These are phyloP conservation scores for Corniculantispora saksenae DNA, from an alignment of 2,329 filamentous ascomycete genomes.

Conservation along the genomic window DNA sequence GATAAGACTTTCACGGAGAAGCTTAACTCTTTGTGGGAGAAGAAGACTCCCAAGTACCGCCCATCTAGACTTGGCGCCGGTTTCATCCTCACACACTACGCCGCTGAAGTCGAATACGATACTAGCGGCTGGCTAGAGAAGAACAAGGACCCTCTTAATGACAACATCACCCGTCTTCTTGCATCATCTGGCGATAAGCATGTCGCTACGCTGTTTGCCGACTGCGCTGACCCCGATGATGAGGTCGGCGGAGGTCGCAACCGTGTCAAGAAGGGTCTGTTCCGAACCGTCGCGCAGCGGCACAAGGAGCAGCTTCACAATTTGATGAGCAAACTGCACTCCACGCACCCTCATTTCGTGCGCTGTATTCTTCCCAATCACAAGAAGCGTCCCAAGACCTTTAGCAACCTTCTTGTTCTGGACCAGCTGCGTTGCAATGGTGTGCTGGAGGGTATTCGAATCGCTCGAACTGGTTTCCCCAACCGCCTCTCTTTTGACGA, in stretches of 20 bases:
- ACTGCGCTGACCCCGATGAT: slow-evolving; percentile 83
- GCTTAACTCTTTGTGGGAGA: slow-evolving; percentile 93
- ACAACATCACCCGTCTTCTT: slow-evolving; percentile 89
- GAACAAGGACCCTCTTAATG: slow-evolving; percentile 97
- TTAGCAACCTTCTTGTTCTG: slow-evolving; percentile 87
- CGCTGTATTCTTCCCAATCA: slow-evolving; percentile 97
- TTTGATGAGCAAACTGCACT: slow-evolving; percentile 90
- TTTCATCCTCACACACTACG: slow-evolving; percentile 95
- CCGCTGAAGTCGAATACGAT: slow-evolving; percentile 95
- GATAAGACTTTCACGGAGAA: slow-evolving; percentile 98
- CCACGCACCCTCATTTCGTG: slow-evolving; percentile 96
- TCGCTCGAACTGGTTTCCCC: slow-evolving; percentile 94
- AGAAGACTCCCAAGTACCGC: slow-evolving; percentile 91
- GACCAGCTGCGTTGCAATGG: slow-evolving; percentile 98
- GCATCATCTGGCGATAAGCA: slow-evolving; percentile 81
- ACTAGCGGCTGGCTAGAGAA: slow-evolving; percentile 96
- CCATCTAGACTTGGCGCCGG: slow-evolving; percentile 85
- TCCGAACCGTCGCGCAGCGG: slow-evolving; percentile 92
- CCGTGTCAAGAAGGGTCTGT: slow-evolving; percentile 93
- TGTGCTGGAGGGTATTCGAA: slow-evolving; percentile 97
- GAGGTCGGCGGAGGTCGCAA: slow-evolving; percentile 67
- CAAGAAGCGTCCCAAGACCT: slow-evolving; percentile 93
- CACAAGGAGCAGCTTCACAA: slow-evolving; percentile 99
- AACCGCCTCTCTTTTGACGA: slow-evolving; percentile 91
- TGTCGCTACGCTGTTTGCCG: slow-evolving; percentile 79